phyloP scores from a whole-genome alignment of 2,329 filamentous ascomycete genomes.

The Shiraia sp. region DNA sequence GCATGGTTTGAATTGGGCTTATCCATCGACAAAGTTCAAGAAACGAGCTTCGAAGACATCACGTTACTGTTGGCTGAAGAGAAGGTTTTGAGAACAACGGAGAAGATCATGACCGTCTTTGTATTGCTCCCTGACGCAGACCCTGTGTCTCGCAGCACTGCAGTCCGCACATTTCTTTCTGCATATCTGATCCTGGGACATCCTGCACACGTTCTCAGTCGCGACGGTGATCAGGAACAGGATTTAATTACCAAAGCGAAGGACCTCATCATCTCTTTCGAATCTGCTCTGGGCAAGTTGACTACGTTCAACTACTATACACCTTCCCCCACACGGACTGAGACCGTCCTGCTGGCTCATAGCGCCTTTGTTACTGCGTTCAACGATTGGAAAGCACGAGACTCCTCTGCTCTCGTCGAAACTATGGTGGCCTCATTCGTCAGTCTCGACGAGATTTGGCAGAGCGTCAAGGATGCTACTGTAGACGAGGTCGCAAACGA shows the following conservation, averaged over 20 bases:
- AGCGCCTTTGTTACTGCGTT: slow-evolving; percentile 77
- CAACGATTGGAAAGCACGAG: slow-evolving; percentile 80
- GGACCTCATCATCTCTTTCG: slow-evolving; percentile 77
- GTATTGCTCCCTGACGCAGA: slow-evolving; percentile 64
- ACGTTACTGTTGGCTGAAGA: slow-evolving; percentile 69
- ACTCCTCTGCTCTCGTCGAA: slow-evolving; percentile 76
- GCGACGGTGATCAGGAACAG: slow-evolving; percentile 69
- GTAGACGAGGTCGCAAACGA: slow-evolving; percentile 73
- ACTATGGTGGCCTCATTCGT: slow-evolving; percentile 88
- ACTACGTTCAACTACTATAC: slow-evolving; percentile 69
- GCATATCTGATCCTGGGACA: slow-evolving; percentile 80
- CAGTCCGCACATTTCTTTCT: slow-evolving; percentile 75
- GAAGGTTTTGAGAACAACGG: slow-evolving; percentile 67
- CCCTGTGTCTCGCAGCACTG: slow-evolving; percentile 64
- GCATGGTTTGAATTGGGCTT: slow-evolving; percentile 69
- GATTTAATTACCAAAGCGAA: slow-evolving; percentile 78
- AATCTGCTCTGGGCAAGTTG: slow-evolving; percentile 70
- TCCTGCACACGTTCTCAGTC: slow-evolving; percentile 75
- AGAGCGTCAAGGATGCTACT: slow-evolving; percentile 78
- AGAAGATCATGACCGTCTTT: slow-evolving; percentile 69
- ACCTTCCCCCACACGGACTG: slow-evolving; percentile 64
- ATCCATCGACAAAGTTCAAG: slow-evolving; percentile 70
- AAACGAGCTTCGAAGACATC: slow-evolving; percentile 75
- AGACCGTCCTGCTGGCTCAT: slow-evolving; percentile 69
- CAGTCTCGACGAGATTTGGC: slow-evolving; percentile 80